Evolutionary conservation across 306 rosid species (phyloP).

Genomic region (Malus sieversii): DNA sequence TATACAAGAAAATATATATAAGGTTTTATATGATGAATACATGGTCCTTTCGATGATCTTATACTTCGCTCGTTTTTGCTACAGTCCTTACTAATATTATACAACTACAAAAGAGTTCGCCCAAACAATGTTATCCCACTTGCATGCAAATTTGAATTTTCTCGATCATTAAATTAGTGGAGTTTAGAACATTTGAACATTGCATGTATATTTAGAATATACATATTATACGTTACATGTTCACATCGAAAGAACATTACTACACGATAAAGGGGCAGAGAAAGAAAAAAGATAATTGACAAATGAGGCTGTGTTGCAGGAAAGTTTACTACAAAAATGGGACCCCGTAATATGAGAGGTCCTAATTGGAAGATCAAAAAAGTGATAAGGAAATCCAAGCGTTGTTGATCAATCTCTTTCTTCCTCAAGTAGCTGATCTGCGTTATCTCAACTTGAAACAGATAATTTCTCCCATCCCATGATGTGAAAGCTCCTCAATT

Average conservation of each 20-base stretch:
- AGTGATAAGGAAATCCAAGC: conserved; percentile 12
- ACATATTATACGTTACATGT: not conserved
- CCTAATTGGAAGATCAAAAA: conserved; percentile 18
- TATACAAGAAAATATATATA: too few relatives aligned
- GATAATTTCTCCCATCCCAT: not conserved
- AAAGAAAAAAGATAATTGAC: not conserved
- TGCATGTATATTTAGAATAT: not conserved
- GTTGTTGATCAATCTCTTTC: conserved; percentile 36
- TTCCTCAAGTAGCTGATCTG: not conserved
- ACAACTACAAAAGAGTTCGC: not conserved
- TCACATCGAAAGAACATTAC: not conserved
- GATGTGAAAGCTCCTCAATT: not conserved
- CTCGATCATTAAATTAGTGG: not conserved
- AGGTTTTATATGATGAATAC: too few relatives aligned
- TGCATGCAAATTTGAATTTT: not conserved
- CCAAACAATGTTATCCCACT: too few relatives aligned
- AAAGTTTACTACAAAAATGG: not conserved
- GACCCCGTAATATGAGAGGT: not conserved
- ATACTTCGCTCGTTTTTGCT: too few relatives aligned
- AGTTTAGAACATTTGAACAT: not conserved
- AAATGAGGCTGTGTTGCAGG: not conserved
- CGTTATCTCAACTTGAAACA: not conserved
- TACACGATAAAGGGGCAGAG: not conserved
- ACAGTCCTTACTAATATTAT: too few relatives aligned
- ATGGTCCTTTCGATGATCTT: too few relatives aligned